Percentiles rank a stretch among this genome's conserved stretches.
Evolutionary conservation across 2,329 filamentous ascomycete genomes (phyloP).

Genomic region (Monilinia aucupariae): DNA sequence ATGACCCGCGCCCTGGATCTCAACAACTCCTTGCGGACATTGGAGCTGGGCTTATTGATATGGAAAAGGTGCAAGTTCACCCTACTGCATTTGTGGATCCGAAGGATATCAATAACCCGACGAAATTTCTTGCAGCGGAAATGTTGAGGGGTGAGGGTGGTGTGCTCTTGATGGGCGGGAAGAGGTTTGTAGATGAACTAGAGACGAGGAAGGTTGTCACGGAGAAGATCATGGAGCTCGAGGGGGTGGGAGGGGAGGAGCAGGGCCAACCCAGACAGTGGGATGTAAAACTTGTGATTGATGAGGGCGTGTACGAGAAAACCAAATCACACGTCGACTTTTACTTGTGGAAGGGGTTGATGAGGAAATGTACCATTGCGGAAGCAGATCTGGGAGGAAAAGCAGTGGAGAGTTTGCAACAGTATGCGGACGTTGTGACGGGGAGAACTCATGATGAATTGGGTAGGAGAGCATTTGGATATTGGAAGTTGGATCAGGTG

Average conservation of each 20-base stretch:
- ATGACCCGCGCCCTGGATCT: conserved; percentile 52
- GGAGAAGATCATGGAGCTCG: conserved; percentile 44
- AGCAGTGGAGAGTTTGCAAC: conserved; percentile 42
- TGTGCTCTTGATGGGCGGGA: conserved; percentile 46
- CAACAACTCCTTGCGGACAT: conserved; percentile 41
- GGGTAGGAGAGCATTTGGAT: conserved; percentile 47
- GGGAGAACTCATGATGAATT: conserved; percentile 41
- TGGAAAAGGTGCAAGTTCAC: conserved; percentile 55
- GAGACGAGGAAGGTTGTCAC: conserved; percentile 54
- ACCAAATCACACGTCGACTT: conserved; percentile 54
- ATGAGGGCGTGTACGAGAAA: conserved; percentile 51
- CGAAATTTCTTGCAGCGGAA: conserved; percentile 61
- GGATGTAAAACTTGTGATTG: conserved; percentile 53
- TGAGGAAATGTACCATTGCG: conserved; percentile 50
- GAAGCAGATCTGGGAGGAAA: conserved; percentile 40
- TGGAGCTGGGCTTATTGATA: conserved; percentile 41
- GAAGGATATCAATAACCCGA: conserved; percentile 39
- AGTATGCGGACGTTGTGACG: conserved; percentile 44
- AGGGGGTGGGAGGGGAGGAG: conserved; percentile 1
- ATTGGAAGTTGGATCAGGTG: conserved; percentile 49
- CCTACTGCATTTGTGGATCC: conserved; percentile 60
- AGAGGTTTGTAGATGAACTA: conserved; percentile 58
- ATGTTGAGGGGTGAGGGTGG: conserved; percentile 58
- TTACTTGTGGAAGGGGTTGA: conserved; percentile 57
- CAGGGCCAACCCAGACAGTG: conserved; percentile 46